phyloP scores from a whole-genome alignment of 202 grass and related monocot species.

The Digitaria exilis region DNA sequence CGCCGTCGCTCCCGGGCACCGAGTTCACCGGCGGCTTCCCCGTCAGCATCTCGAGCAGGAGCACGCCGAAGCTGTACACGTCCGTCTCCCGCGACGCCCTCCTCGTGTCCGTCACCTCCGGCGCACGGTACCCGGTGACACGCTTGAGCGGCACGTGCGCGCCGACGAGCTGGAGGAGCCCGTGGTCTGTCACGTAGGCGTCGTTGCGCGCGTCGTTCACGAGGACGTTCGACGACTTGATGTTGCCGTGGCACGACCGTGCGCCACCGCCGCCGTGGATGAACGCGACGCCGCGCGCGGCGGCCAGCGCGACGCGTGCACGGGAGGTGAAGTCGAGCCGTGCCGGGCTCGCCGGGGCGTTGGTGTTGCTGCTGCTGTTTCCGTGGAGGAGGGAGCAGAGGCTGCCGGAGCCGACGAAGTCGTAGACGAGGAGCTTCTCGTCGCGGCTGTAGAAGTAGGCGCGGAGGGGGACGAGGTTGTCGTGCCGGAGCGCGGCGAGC shows the following conservation, averaged over 20 bases:
- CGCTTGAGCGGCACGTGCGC: constrained; percentile 48
- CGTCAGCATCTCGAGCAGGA: constrained; percentile 74
- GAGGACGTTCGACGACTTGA: constrained; percentile 88
- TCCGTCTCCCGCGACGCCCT: constrained; percentile 59
- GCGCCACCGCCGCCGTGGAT: constrained; percentile 55
- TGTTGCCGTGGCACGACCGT: constrained; percentile 70
- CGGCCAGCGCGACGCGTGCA: constrained; percentile 59
- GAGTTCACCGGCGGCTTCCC: constrained; percentile 52
- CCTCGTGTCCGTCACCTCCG: constrained; percentile 59
- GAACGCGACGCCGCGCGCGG: constrained; percentile 68
- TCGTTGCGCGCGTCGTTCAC: constrained; percentile 34
- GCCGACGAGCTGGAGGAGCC: constrained; percentile 52
- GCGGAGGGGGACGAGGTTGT: constrained; percentile 54
- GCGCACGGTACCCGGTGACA: constrained; percentile 64
- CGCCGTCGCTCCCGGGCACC: constrained; percentile 25
- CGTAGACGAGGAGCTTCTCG: constrained; percentile 86
- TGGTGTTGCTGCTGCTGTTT: constrained; percentile 19
- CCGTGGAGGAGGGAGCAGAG: constrained; percentile 77
- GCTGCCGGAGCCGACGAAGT: constrained; percentile 54
- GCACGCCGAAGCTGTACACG: constrained; percentile 81
- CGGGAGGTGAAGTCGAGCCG: constrained; percentile 57
- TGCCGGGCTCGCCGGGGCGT: constrained; percentile 18
- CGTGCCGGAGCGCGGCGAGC: constrained; percentile 59
- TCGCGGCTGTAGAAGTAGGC: constrained; percentile 83
- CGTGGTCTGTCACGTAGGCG: constrained; percentile 58